Percentiles rank a stretch among this genome's conserved stretches.
Conservation (phyloP, 139 green algal species). For the Monoraphidium neglectum region DNA sequence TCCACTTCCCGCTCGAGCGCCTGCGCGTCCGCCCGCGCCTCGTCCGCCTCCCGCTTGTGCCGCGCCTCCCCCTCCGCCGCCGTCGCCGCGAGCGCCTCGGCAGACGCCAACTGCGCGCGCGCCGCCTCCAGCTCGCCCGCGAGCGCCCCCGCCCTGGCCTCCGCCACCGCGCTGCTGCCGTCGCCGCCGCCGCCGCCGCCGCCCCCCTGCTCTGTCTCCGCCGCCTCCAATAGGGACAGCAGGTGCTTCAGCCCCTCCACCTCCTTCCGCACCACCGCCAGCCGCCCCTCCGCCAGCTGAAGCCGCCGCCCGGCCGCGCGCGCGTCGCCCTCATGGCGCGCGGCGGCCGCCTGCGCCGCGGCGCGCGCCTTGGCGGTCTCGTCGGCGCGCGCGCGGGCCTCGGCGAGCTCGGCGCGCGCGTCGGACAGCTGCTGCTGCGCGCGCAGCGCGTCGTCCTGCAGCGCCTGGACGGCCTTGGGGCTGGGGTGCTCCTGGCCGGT, state of each 20-base stretch:
- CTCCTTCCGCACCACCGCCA: conserved; percentile 34
- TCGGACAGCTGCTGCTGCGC: conserved; percentile 8
- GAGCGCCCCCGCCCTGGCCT: background rate
- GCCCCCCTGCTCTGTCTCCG: conserved; percentile 2
- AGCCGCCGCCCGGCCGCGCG: background rate
- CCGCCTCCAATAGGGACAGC: background rate
- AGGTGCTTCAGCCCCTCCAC: conserved; percentile 30
- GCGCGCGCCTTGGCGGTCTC: background rate
- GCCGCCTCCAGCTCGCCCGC: conserved; percentile 2
- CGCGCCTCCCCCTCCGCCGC: background rate
- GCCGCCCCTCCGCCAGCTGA: conserved; percentile 14
- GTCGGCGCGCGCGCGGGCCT: background rate
- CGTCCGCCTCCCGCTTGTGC: background rate
- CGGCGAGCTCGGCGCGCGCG: background rate
- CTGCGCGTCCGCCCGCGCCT: conserved; percentile 11
- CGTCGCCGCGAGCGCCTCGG: background rate
- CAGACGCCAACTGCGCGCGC: conserved; percentile 2
- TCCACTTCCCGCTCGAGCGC: conserved; percentile 19
- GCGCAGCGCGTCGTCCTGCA: conserved; percentile 5
- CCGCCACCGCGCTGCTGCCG: background rate
- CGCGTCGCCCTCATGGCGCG: background rate
- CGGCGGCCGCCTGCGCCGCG: background rate
- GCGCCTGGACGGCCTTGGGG: conserved; percentile 5
- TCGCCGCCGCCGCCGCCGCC: background rate
- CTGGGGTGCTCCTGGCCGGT: conserved; percentile 24